phyloP scores from a whole-genome alignment of 2,329 filamentous ascomycete genomes.

The Aspergillus sp. region DNA sequence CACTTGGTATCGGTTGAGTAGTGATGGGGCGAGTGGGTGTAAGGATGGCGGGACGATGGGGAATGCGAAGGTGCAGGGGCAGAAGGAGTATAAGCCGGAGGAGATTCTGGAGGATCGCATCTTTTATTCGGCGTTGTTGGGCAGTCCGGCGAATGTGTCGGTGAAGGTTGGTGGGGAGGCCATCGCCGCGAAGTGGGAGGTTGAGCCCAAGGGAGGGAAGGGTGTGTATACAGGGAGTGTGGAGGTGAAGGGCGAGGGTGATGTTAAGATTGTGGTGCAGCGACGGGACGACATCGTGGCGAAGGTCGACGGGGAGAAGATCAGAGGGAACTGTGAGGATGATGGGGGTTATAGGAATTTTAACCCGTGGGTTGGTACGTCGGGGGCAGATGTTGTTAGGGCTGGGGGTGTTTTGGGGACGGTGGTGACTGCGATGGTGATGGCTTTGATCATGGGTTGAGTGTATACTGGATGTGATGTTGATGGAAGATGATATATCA shows the following conservation, averaged over 20 bases:
- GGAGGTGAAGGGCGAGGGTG: background rate
- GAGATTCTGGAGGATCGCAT: conserved; percentile 16
- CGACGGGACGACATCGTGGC: conserved; percentile 1
- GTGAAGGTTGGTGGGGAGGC: conserved; percentile 29
- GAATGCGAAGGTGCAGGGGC: conserved; percentile 27
- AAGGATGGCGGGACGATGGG: conserved; percentile 23
- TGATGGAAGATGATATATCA: too few relatives aligned
- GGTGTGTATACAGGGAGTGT: conserved; percentile 33
- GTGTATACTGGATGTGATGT: too few relatives aligned
- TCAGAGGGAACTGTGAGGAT: background rate
- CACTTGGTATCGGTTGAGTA: conserved; percentile 25
- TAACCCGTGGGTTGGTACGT: conserved; percentile 3
- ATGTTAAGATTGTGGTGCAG: conserved; percentile 6
- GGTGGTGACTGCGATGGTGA: too few relatives aligned
- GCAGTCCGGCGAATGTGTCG: conserved; percentile 24
- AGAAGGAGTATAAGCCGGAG: conserved; percentile 21
- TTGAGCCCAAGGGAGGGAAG: conserved; percentile 24
- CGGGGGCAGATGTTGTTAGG: background rate
- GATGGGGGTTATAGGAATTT: conserved; percentile 1
- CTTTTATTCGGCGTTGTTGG: conserved; percentile 34
- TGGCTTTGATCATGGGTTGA: too few relatives aligned
- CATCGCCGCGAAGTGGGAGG: conserved; percentile 20
- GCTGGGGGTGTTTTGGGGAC: too few relatives aligned
- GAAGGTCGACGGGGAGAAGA: background rate
- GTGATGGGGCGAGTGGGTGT: conserved; percentile 13